These are phyloP conservation scores for Hebeloma cylindrosporum DNA, from an alignment of 768 basidiomycete species.

Conservation along the genomic window DNA sequence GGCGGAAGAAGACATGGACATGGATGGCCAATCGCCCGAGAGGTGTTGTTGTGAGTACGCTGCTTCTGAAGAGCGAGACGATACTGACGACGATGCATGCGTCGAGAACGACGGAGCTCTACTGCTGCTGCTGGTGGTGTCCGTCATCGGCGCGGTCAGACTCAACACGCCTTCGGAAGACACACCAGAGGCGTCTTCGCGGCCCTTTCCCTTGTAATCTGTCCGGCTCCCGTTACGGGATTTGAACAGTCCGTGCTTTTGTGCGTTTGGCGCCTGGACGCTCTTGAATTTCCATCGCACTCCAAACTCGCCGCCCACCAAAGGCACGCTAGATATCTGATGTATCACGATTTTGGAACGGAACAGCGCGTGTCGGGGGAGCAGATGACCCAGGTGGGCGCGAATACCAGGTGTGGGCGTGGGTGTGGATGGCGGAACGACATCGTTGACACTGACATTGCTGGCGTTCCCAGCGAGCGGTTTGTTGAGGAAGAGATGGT, in stretches of 20 bases:
- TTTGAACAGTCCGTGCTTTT: slow-evolving; percentile 40
- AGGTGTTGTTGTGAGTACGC: slow-evolving; percentile 19
- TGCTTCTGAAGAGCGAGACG: slow-evolving; percentile 19
- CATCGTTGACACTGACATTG: slow-evolving; percentile 24
- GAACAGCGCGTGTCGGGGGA: slow-evolving; percentile 68
- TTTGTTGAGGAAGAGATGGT: slow-evolving; percentile 20
- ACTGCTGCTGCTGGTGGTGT: no score
- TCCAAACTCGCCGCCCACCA: slow-evolving; percentile 68
- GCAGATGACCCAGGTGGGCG: slow-evolving; percentile 57
- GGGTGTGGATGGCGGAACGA: slow-evolving; percentile 9
- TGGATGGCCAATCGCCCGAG: slow-evolving; percentile 18
- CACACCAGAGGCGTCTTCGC: slow-evolving; percentile 14
- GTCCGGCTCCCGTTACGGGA: slow-evolving; percentile 21
- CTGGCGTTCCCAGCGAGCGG: slow-evolving; percentile 20
- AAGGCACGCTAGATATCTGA: slow-evolving; percentile 69
- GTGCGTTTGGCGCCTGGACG: slow-evolving; percentile 33
- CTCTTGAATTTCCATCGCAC: slow-evolving; percentile 74
- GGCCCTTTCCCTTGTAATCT: slow-evolving; percentile 26
- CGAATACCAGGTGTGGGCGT: slow-evolving; percentile 39
- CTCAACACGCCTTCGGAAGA: no score
- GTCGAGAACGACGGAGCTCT: slow-evolving; percentile 6
- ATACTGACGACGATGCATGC: slow-evolving; percentile 16
- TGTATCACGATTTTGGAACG: slow-evolving; percentile 60
- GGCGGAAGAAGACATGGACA: slow-evolving; percentile 9
- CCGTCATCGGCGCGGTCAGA: no score